Percentiles rank a stretch among this genome's conserved stretches.
These are phyloP conservation scores for Xylaria intraflava DNA, from an alignment of 495 filamentous ascomycete genomes.

Conservation along the genomic window DNA sequence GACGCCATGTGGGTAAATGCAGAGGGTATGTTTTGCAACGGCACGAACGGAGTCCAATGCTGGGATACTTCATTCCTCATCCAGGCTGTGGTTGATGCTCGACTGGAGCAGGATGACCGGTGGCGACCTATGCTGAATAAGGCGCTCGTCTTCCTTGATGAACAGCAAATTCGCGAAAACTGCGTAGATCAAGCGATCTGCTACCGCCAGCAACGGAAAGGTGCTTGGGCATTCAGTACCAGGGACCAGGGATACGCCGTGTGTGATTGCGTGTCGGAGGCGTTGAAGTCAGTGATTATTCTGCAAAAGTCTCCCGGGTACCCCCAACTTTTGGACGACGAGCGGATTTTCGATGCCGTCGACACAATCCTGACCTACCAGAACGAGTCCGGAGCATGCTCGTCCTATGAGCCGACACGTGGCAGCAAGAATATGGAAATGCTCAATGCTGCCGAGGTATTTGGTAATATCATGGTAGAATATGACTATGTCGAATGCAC, in stretches of 20 bases:
- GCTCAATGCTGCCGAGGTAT: slow-evolving; percentile 93
- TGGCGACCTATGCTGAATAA: slow-evolving; percentile 80
- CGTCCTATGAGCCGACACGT: slow-evolving; percentile 79
- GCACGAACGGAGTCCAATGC: slow-evolving; percentile 91
- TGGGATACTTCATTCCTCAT: slow-evolving; percentile 94
- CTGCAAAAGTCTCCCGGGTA: slow-evolving; percentile 75
- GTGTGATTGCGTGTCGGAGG: slow-evolving; percentile 89
- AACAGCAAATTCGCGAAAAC: slow-evolving; percentile 85
- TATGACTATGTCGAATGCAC: slow-evolving; percentile 98
- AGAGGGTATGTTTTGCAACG: slow-evolving; percentile 91
- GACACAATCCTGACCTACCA: slow-evolving; percentile 91
- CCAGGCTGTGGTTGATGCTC: slow-evolving; percentile 71
- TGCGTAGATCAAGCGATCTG: slow-evolving; percentile 69
- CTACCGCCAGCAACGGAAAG: slow-evolving; percentile 89
- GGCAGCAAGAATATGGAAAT: slow-evolving; percentile 71
- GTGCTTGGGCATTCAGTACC: slow-evolving; percentile 93
- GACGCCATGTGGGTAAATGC: slow-evolving; percentile 90
- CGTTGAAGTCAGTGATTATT: slow-evolving; percentile 75
- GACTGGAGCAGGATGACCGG: slow-evolving; percentile 66
- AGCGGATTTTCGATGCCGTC: slow-evolving; percentile 75
- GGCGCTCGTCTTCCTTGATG: slow-evolving; percentile 79
- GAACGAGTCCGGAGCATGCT: slow-evolving; percentile 80
- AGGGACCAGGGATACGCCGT: slow-evolving; percentile 90
- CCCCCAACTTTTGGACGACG: slow-evolving; percentile 63
- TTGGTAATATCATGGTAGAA: slow-evolving; percentile 94